Percentiles rank a stretch among this genome's conserved stretches.
Evolutionary conservation across 1,139 yeast genomes (phyloP).

Genomic region (Pichia sp.): DNA sequence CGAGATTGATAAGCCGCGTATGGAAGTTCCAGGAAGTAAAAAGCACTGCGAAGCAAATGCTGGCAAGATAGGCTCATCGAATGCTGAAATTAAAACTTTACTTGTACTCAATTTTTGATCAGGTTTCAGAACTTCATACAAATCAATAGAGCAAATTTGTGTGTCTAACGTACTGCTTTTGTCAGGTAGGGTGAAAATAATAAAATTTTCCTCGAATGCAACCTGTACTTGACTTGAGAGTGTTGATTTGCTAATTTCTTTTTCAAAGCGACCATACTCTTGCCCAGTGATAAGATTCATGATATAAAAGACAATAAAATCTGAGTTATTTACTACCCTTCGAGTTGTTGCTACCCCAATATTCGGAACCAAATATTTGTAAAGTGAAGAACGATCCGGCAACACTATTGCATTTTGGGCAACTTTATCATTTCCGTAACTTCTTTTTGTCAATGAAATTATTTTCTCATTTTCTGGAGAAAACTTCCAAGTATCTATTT

Average conservation of each 20-base stretch:
- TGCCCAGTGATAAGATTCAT: constrained; percentile 72
- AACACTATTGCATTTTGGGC: constrained; percentile 70
- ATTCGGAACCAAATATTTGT: constrained; percentile 80
- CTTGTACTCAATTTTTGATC: constrained; percentile 36
- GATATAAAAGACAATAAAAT: constrained; percentile 43
- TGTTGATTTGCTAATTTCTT: background rate
- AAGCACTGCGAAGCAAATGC: constrained; percentile 52
- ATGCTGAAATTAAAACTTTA: constrained; percentile 31
- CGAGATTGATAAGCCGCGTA: constrained; percentile 49
- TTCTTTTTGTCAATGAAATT: constrained; percentile 39
- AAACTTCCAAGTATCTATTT: constrained; percentile 23
- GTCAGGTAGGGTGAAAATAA: constrained; percentile 55
- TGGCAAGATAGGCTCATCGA: constrained; percentile 33
- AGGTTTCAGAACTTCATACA: constrained; percentile 62
- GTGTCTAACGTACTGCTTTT: constrained; percentile 48
- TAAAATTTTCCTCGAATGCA: constrained; percentile 79
- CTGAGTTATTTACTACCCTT: constrained; percentile 29
- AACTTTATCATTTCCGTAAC: constrained; percentile 43
- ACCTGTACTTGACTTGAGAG: constrained; percentile 39
- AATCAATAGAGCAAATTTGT: constrained; percentile 67
- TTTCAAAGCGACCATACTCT: constrained; percentile 38
- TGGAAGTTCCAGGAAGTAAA: constrained; percentile 54
- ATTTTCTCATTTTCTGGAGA: constrained; percentile 26
- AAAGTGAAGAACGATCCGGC: constrained; percentile 69
- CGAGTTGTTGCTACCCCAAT: constrained; percentile 52